Conservation (phyloP, 1,284 basidiomycete species). For the Sporisorium exsertum region DNA sequence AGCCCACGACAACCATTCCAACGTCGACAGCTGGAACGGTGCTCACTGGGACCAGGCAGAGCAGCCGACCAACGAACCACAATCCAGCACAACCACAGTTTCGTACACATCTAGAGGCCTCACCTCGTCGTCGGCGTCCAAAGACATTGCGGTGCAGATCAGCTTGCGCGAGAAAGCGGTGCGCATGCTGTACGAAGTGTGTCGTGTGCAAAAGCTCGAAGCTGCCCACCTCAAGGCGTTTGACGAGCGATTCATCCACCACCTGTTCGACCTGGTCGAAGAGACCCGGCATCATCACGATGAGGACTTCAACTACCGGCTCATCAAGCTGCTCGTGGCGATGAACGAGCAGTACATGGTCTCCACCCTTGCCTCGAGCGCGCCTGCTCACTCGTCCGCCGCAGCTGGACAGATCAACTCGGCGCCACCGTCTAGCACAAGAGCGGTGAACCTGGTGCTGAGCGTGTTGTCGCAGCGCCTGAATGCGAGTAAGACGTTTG, state of each 20-base stretch:
- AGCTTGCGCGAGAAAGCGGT: slow-evolving; percentile 71
- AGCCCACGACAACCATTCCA: not conserved
- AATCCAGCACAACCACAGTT: not conserved
- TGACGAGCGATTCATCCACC: slow-evolving; percentile 84
- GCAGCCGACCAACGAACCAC: not conserved
- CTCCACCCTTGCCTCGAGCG: slow-evolving; percentile 71
- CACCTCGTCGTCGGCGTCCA: slow-evolving; percentile 36
- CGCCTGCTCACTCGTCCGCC: slow-evolving; percentile 59
- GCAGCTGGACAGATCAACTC: slow-evolving; percentile 26
- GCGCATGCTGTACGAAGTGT: slow-evolving; percentile 51
- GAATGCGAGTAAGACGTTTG: slow-evolving; percentile 90
- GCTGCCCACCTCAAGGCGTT: slow-evolving; percentile 69
- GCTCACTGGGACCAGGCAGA: slow-evolving; percentile 24
- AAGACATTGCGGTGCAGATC: slow-evolving; percentile 49
- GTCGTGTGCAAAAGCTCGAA: slow-evolving; percentile 62
- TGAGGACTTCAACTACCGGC: slow-evolving; percentile 72
- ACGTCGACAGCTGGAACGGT: slow-evolving; percentile 16
- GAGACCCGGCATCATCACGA: slow-evolving; percentile 87
- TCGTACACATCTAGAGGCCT: slow-evolving; percentile 4
- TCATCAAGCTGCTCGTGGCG: slow-evolving; percentile 71
- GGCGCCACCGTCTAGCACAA: slow-evolving; percentile 5
- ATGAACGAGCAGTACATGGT: slow-evolving; percentile 99
- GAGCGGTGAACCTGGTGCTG: slow-evolving; percentile 79
- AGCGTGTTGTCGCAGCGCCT: slow-evolving; percentile 84
- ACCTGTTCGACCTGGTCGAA: slow-evolving; percentile 93